Conservation (phyloP, 768 basidiomycete species). For the Leucogyrophana mollusca region DNA sequence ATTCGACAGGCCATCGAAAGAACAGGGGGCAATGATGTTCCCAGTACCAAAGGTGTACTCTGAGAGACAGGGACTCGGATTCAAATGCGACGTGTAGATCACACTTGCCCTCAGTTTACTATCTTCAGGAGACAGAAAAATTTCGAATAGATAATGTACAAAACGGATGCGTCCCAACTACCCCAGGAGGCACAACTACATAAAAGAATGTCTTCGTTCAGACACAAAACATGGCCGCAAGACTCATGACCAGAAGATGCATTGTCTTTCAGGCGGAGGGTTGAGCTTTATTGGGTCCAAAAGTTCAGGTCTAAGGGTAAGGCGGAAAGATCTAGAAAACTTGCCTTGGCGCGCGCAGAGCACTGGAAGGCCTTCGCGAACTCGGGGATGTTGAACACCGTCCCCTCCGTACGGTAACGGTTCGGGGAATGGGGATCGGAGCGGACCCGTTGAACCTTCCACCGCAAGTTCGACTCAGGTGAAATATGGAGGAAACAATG, state of each 20-base stretch:
- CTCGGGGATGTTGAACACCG: constrained; percentile 81
- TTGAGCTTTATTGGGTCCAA: constrained; percentile 56
- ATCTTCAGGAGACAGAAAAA: background rate
- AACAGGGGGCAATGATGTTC: constrained; percentile 88
- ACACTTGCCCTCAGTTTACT: background rate
- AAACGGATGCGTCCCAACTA: constrained; percentile 17
- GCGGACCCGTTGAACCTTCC: constrained; percentile 71
- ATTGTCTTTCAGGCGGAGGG: constrained; percentile 76
- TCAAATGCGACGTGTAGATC: background rate
- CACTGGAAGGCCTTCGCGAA: constrained; percentile 90
- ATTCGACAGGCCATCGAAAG: constrained; percentile 91
- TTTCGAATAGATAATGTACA: constrained; percentile 8
- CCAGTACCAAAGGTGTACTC: constrained; percentile 96
- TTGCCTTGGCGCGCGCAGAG: constrained; percentile 68
- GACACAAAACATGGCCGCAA: background rate
- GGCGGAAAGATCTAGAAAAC: constrained; percentile 14
- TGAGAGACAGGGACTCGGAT: constrained; percentile 20
- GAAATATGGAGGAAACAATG: too few relatives aligned
- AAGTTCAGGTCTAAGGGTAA: constrained; percentile 2
- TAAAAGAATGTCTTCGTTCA: constrained; percentile 13
- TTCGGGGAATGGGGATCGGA: constrained; percentile 89
- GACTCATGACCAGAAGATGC: constrained; percentile 72
- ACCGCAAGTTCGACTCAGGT: background rate
- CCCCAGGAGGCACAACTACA: constrained; percentile 8
- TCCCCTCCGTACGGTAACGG: constrained; percentile 80